These are phyloP conservation scores for Oropetium thomaeum DNA, from an alignment of 176 grass and related monocot genomes.

Conservation along the genomic window DNA sequence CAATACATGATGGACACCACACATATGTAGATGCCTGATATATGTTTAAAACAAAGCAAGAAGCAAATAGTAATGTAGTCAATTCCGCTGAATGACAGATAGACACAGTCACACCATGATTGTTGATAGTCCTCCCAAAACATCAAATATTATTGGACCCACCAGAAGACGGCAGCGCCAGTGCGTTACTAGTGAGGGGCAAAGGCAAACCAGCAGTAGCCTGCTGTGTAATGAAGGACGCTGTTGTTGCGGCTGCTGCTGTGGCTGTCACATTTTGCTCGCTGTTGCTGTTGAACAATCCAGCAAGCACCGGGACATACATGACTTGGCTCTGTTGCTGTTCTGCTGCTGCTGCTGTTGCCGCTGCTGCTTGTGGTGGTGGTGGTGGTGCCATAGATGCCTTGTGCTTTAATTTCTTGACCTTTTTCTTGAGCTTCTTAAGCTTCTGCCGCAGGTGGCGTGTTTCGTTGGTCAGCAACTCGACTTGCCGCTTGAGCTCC, in stretches of 20 bases:
- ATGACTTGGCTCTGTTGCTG: neutral
- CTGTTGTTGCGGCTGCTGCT: neutral
- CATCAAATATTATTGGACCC: neutral
- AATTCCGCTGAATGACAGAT: neutral
- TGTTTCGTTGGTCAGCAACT: neutral
- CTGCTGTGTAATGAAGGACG: neutral
- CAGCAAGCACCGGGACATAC: neutral
- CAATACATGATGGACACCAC: neutral
- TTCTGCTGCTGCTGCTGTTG: neutral
- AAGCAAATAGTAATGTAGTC: neutral
- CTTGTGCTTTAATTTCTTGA: neutral
- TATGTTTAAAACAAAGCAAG: neutral
- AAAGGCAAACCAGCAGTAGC: neutral
- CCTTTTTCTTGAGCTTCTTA: neutral
- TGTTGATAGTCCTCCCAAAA: neutral
- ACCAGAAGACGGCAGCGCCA: neutral
- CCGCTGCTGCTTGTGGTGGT: neutral
- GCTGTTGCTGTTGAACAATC: neutral
- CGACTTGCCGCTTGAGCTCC: neutral
- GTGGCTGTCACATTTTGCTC: neutral
- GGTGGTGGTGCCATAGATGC: neutral
- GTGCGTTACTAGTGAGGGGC: neutral
- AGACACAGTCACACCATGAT: neutral
- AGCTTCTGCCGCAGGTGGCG: neutral
- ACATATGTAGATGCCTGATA: neutral